These are phyloP conservation scores for Fusarium tupiense DNA, from an alignment of 2,329 filamentous ascomycete genomes.

Conservation along the genomic window DNA sequence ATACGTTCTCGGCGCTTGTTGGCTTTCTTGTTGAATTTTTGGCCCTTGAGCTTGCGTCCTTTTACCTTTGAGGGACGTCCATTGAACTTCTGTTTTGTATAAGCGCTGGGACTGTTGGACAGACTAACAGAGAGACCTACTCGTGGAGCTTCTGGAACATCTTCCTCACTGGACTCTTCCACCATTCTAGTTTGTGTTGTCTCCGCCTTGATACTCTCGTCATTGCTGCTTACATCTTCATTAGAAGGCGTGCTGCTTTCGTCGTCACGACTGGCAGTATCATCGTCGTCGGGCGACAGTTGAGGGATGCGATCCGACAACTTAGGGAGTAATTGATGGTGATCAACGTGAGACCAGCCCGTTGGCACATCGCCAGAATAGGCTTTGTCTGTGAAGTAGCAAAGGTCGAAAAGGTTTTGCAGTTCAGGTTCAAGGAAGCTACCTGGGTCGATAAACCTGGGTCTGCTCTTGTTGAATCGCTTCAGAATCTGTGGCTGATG, in stretches of 20 bases:
- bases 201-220: conserved; percentile 53
- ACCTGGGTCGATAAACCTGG: conserved; percentile 62
- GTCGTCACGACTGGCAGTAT: conserved; percentile 59
- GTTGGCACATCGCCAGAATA: conserved; percentile 70
- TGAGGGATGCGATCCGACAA: conserved; percentile 59
- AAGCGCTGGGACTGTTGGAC: background rate
- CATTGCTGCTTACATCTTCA: conserved; percentile 63
- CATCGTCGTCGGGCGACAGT: conserved; percentile 54
- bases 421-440: conserved; percentile 70
- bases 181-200: conserved; percentile 62
- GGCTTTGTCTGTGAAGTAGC: conserved; percentile 65
- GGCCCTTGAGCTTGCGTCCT: conserved; percentile 60
- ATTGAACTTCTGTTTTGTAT: conserved; percentile 23
- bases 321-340: conserved; percentile 66
- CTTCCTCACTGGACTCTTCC: conserved; percentile 68
- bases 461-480: conserved; percentile 60
- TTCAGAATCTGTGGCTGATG: conserved; percentile 49
- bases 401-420: conserved; percentile 80
- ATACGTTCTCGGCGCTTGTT: conserved; percentile 59
- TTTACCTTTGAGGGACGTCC: conserved; percentile 44
- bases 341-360: conserved; percentile 72
- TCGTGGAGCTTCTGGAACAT: conserved; percentile 44
- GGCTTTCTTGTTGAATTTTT: conserved; percentile 60
- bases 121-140: conserved; percentile 34
- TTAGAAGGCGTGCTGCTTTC: conserved; percentile 60